Evolutionary conservation across 2,329 filamentous ascomycete species (phyloP), one percentile per base, ranked within the genome.

Genomic region (Hypomyces perniciosus): DNA sequence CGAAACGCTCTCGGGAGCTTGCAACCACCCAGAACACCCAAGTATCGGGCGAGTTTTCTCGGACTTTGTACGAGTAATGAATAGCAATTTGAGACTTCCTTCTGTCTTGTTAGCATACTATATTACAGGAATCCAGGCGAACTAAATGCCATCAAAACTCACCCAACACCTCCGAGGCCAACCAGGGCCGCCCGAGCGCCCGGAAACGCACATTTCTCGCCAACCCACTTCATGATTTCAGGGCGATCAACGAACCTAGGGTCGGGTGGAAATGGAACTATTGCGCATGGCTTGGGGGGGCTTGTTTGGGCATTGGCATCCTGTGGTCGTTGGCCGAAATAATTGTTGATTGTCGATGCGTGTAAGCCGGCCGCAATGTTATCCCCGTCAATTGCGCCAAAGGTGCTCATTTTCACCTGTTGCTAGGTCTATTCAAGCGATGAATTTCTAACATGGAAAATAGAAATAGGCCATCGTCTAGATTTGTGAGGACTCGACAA

Each of bases 121-220:
- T n/a, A n/a, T 20, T n/a, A 6, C 3, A 12, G 20, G 4, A 12
- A n/a, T 38, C 20, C 8, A 12, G 20, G 20, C 20, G 3, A 38
- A 38, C 9, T n/a, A 12, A 20, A 9, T n/a, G 8, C 5, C 12
- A 9, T 12, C 9, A n/a, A 12, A 38, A 27, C 33, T 31, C 50
- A 56, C 48, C 68, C 54, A 35, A 68, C 58, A 12, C 68, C 66
- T 4, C 68, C 68, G 2, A 70, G 49, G n/a, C 68, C 68, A 0
- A 65, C 57, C 7, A 70, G 59, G 2, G 64, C 65, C 6, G 66
- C 57, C 1, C 62, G 61, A 2, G 46, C 41, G 1, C 46, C 38
- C 2, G 56, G 53, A 9, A 54, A 34, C 7, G 50, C 49, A 37
- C 57, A 63, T 51, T 54, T 53, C 13, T 57, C 10, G 12, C 47